These are phyloP conservation scores for Sapria himalayana DNA, from an alignment of 345 rosid species.

Conservation along the genomic window DNA sequence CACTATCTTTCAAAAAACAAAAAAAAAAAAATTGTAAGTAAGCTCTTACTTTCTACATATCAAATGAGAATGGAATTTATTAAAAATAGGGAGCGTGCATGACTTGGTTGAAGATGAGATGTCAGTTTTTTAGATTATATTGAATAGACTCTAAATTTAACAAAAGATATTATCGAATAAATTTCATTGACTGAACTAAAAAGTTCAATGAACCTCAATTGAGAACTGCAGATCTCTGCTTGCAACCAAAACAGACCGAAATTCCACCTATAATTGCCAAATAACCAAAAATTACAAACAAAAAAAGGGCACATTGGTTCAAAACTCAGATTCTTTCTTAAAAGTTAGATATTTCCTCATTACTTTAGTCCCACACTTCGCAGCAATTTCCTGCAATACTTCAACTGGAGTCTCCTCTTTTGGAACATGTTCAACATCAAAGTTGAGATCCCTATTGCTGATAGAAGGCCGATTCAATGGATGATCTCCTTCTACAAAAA, in stretches of 20 bases:
- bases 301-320: background rate
- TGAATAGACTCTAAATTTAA: too few species aligned
- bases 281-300: background rate
- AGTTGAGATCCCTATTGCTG: constrained; percentile 44
- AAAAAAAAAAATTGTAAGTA: too few species aligned
- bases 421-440: constrained; percentile 36
- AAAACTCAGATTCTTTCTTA: constrained; percentile 2
- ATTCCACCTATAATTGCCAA: constrained; percentile 52
- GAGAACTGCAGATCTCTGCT: constrained; percentile 58
- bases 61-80: too few species aligned
- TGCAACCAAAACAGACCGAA: constrained; percentile 37
- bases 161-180: too few species aligned
- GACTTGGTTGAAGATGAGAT: too few species aligned
- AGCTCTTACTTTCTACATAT: too few species aligned
- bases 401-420: constrained; percentile 36
- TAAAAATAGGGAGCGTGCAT: too few species aligned
- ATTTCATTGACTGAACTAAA: too few species aligned
- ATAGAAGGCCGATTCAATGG: constrained; percentile 35
- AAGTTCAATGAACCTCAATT: constrained; percentile 38
- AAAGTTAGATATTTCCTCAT: background rate
- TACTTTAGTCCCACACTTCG: constrained; percentile 82
- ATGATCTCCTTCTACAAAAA: constrained; percentile 42
- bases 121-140: too few species aligned
- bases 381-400: constrained; percentile 57
- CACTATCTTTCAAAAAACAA: too few species aligned